These are phyloP conservation scores for Syzygium oleosum DNA, from an alignment of 345 rosid species.

Conservation along the genomic window DNA sequence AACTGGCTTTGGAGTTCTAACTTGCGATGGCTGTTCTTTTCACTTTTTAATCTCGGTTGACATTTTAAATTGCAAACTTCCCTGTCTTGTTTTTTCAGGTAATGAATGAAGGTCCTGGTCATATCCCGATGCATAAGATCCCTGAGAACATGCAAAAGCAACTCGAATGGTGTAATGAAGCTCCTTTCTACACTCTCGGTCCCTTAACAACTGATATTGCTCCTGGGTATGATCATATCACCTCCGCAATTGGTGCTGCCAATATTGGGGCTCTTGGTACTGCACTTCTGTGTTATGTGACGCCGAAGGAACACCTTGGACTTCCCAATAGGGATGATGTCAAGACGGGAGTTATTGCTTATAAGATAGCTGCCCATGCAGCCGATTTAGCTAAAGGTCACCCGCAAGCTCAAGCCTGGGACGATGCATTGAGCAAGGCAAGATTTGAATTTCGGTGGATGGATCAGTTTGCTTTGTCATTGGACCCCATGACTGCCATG, in stretches of 20 bases:
- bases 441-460: constrained; percentile 96
- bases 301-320: constrained; percentile 98
- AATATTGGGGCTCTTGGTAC: constrained; percentile 98
- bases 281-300: constrained; percentile 96
- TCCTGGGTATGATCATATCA: constrained; percentile 96
- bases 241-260: constrained; percentile 99
- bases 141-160: constrained; percentile 99
- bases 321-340: constrained; percentile 97
- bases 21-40: not conserved
- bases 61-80: not conserved
- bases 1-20: not conserved
- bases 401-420: constrained; percentile 97
- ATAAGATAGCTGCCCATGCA: constrained; percentile 95
- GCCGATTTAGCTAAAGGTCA: constrained; percentile 97
- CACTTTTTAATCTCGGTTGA: not conserved
- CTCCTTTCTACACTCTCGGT: constrained; percentile 97
- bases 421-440: constrained; percentile 92
- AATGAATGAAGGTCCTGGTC: constrained; percentile 99
- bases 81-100: constrained; percentile 33
- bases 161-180: constrained; percentile 98
- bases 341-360: constrained; percentile 94
- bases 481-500: constrained; percentile 99
- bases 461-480: constrained; percentile 96
- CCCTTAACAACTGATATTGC: constrained; percentile 97
- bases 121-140: constrained; percentile 94